Percentiles rank a stretch among this genome's conserved stretches.
Evolutionary conservation across 1,284 basidiomycete species (phyloP).

Genomic region (Trametes polyzona): DNA sequence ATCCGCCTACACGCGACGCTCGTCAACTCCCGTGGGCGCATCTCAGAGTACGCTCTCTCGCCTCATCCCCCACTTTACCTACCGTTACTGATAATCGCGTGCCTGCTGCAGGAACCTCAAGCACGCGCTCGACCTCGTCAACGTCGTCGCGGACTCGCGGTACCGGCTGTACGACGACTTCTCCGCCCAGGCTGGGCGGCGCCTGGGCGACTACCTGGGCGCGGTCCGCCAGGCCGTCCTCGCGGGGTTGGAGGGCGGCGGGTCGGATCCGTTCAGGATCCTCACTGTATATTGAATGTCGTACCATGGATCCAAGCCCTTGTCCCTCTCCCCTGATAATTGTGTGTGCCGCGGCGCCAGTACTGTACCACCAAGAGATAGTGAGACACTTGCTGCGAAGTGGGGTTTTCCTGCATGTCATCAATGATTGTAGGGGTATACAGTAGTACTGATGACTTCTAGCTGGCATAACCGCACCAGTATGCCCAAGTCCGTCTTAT

Average conservation of each 20-base stretch:
- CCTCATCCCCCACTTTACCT: background rate
- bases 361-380: too few species aligned
- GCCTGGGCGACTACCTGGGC: conserved; percentile 73
- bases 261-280: conserved; percentile 71
- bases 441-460: too few species aligned
- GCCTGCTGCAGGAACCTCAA: conserved; percentile 73
- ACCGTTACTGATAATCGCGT: background rate
- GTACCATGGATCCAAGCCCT: background rate
- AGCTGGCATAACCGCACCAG: too few species aligned
- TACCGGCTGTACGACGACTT: conserved; percentile 91
- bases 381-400: too few species aligned
- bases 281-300: conserved; percentile 33
- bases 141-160: conserved; percentile 87
- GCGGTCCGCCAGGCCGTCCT: conserved; percentile 73
- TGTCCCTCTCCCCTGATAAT: too few species aligned
- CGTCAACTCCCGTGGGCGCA: conserved; percentile 62
- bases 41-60: conserved; percentile 67
- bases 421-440: background rate
- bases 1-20: conserved; percentile 83
- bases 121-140: conserved; percentile 76
- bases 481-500: too few species aligned
- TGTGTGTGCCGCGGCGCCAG: too few species aligned
- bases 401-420: background rate
- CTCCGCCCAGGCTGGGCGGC: conserved; percentile 57
- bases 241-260: conserved; percentile 70